Conservation (phyloP, 768 basidiomycete genomes). For the Terana coerulea region DNA sequence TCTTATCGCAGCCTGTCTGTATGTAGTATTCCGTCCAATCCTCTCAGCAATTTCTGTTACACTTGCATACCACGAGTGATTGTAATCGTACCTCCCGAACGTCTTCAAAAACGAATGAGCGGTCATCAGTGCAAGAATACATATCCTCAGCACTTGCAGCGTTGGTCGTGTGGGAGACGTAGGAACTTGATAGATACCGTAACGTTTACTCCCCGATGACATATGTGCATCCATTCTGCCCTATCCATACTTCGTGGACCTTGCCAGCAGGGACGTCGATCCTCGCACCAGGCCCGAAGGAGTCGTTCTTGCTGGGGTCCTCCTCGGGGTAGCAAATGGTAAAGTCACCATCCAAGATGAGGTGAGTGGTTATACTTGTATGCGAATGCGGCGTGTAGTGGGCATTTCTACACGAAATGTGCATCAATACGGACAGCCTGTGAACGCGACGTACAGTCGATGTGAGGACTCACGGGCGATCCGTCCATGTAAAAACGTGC, state of each 20-base stretch:
- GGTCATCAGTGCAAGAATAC: not conserved
- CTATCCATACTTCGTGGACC: constrained; percentile 29
- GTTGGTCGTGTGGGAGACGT: not conserved
- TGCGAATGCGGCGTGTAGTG: constrained; percentile 26
- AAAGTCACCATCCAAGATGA: constrained; percentile 25
- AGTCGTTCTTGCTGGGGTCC: constrained; percentile 20
- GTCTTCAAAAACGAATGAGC: not conserved
- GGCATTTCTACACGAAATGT: constrained; percentile 15
- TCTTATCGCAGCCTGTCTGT: not conserved
- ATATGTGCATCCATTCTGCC: constrained; percentile 26
- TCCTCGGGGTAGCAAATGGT: constrained; percentile 24
- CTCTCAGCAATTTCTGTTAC: not conserved
- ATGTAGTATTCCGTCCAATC: not conserved
- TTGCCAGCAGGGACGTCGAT: constrained; percentile 26
- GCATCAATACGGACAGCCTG: not conserved
- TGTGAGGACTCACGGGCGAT: constrained; percentile 19
- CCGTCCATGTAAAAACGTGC: constrained; percentile 28
- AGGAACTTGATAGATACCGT: not conserved
- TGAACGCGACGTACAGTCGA: no score
- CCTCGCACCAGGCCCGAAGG: constrained; percentile 24
- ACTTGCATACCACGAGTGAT: no score
- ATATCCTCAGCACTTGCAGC: not conserved
- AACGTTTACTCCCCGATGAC: constrained; percentile 24
- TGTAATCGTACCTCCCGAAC: no score
- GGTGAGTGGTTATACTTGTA: constrained; percentile 25